phyloP scores from a whole-genome alignment of 352 stramenopile genomes.

The Phytophthora litchii region DNA sequence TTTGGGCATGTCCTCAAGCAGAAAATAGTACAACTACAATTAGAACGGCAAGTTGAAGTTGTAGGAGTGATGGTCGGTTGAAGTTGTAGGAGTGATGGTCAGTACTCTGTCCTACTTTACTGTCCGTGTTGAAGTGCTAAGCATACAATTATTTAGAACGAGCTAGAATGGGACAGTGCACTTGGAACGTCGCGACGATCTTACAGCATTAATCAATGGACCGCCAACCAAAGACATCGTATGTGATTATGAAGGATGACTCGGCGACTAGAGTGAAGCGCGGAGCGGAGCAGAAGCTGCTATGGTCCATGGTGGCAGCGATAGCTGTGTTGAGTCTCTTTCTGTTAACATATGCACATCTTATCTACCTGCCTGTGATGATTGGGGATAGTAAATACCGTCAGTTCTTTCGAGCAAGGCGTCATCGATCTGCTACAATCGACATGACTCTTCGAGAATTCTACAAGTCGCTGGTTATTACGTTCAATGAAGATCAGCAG shows the following conservation, averaged over 20 bases:
- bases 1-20: not conserved
- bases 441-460: constrained; percentile 28
- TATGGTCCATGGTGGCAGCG: constrained; percentile 19
- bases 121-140: constrained; percentile 2
- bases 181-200: constrained; percentile 15
- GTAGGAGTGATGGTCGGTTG: constrained; percentile 21
- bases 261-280: constrained; percentile 4
- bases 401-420: constrained; percentile 22
- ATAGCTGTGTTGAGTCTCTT: constrained; percentile 21
- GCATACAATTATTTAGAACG: not conserved
- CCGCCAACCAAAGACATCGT: not conserved
- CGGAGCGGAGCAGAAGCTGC: constrained; percentile 10
- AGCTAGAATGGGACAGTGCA: not conserved
- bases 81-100: constrained; percentile 28
- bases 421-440: constrained; percentile 1
- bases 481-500: constrained; percentile 47
- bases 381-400: constrained; percentile 1
- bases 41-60: constrained; percentile 21
- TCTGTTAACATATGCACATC: constrained; percentile 17
- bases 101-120: not conserved
- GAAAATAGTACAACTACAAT: constrained; percentile 28
- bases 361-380: constrained; percentile 29
- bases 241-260: constrained; percentile 14
- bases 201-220: constrained; percentile 12
- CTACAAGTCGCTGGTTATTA: constrained; percentile 22